Conservation (phyloP, 2,329 filamentous ascomycete genomes). For the Trichoderma polysporum region DNA sequence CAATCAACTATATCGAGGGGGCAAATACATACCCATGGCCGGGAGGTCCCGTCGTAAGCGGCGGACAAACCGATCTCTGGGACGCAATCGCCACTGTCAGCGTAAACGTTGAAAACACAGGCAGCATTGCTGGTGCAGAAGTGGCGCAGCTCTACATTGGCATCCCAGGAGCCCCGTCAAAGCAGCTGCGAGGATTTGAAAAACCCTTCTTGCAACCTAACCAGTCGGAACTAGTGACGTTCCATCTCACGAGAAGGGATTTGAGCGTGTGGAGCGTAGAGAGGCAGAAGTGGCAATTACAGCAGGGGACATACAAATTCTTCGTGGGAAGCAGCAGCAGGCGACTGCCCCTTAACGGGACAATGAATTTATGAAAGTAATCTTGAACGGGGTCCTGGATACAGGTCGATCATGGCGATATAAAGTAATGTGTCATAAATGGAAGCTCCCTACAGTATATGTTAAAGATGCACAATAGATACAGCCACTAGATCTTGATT, state of each 20-base stretch:
- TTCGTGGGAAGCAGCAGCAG: conserved; percentile 50
- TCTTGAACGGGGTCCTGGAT: neutral
- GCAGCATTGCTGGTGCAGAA: conserved; percentile 44
- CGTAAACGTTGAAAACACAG: conserved; percentile 44
- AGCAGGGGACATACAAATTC: conserved; percentile 44
- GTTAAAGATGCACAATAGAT: neutral
- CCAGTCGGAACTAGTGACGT: conserved; percentile 44
- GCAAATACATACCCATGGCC: conserved; percentile 38
- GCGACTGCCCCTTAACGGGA: conserved; percentile 42
- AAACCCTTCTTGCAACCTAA: conserved; percentile 54
- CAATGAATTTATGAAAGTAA: neutral
- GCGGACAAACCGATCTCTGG: conserved; percentile 50
- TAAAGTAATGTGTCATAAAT: neutral
- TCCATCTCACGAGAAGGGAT: conserved; percentile 61
- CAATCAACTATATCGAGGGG: conserved; percentile 30
- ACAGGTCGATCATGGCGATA: neutral
- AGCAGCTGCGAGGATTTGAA: conserved; percentile 66
- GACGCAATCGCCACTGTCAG: conserved; percentile 43
- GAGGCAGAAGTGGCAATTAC: conserved; percentile 60
- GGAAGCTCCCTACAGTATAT: neutral
- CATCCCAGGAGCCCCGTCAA: conserved; percentile 48
- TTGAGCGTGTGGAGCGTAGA: conserved; percentile 65
- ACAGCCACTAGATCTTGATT: neutral
- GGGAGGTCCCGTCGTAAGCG: conserved; percentile 40
- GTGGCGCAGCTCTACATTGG: conserved; percentile 51